phyloP scores from a whole-genome alignment of 2,329 filamentous ascomycete genomes.

The Chaetomiaceae sp. region DNA sequence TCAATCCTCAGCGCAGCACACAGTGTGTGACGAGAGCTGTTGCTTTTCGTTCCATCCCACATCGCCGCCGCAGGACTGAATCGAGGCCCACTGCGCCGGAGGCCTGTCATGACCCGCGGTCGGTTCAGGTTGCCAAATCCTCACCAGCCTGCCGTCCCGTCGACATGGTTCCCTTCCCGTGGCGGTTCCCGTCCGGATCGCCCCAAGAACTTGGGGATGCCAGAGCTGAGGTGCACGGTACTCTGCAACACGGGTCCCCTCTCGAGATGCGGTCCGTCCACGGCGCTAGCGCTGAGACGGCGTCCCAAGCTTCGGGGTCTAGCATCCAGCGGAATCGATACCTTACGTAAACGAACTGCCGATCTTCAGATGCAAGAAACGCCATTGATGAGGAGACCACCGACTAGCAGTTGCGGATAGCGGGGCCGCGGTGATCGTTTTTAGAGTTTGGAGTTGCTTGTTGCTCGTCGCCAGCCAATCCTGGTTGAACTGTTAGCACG shows the following conservation, averaged over 20 bases:
- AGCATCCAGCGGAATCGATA: constrained; percentile 5
- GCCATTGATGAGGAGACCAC: background rate
- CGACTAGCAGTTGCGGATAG: background rate
- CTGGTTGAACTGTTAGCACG: too few relatives aligned
- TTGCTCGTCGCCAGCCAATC: background rate
- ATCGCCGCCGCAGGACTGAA: too few relatives aligned
- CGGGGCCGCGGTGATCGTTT: too few relatives aligned
- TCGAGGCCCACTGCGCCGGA: too few relatives aligned
- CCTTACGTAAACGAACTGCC: constrained; percentile 13
- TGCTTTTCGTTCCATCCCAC: too few relatives aligned
- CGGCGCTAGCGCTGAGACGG: constrained; percentile 8
- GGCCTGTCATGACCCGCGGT: too few relatives aligned
- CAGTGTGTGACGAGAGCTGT: too few relatives aligned
- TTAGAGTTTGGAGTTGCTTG: too few relatives aligned
- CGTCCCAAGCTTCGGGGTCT: constrained; percentile 1
- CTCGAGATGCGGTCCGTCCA: background rate
- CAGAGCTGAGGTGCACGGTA: constrained; percentile 2
- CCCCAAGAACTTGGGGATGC: background rate
- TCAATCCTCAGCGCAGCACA: too few relatives aligned
- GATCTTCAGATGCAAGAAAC: constrained; percentile 5
- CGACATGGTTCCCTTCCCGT: background rate
- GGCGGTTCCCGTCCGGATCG: background rate
- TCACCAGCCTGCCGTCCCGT: background rate
- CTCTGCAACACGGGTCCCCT: too few relatives aligned
- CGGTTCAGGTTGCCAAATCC: too few relatives aligned